Percentiles rank a stretch among this genome's conserved stretches.
These are phyloP conservation scores for Xylariaceae sp. DNA, from an alignment of 2,329 filamentous ascomycete species.

Conservation along the genomic window DNA sequence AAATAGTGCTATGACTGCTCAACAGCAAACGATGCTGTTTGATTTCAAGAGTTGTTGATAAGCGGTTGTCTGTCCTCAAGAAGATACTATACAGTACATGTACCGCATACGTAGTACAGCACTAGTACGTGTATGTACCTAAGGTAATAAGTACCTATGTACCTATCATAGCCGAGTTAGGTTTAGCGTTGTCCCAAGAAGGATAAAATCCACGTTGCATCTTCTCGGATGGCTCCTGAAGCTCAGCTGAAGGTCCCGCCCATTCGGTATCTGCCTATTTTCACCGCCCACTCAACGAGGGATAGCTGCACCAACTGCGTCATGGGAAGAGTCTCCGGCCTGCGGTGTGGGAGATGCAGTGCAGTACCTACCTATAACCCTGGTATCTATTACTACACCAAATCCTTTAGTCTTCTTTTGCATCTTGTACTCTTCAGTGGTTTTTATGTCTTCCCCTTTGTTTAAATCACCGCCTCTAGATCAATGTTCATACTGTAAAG, in stretches of 20 bases:
- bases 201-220: constrained; percentile 29
- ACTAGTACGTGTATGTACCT: background rate
- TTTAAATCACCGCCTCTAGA: background rate
- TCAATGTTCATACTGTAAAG: constrained; percentile 2
- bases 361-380: too few species aligned
- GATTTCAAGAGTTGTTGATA: background rate
- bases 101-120: too few species aligned
- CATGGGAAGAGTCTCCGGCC: constrained; percentile 20
- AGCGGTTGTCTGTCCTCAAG: constrained; percentile 17
- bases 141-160: background rate
- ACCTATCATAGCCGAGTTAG: background rate
- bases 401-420: background rate
- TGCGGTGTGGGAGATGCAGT: background rate
- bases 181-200: constrained; percentile 6
- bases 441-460: background rate
- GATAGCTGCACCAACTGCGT: constrained; percentile 34
- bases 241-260: background rate
- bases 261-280: constrained; percentile 29
- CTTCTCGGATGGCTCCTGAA: too few species aligned
- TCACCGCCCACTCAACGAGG: constrained; percentile 25
- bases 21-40: background rate
- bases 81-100: background rate
- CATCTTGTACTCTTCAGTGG: background rate
- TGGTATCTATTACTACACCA: background rate
- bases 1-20: too few species aligned